A percentile compares a stretch with the other conserved stretches of the same genome.
Evolutionary conservation across 192 early-diverging fungal species (phyloP).

Genomic region (Rhizophagus sp.): DNA sequence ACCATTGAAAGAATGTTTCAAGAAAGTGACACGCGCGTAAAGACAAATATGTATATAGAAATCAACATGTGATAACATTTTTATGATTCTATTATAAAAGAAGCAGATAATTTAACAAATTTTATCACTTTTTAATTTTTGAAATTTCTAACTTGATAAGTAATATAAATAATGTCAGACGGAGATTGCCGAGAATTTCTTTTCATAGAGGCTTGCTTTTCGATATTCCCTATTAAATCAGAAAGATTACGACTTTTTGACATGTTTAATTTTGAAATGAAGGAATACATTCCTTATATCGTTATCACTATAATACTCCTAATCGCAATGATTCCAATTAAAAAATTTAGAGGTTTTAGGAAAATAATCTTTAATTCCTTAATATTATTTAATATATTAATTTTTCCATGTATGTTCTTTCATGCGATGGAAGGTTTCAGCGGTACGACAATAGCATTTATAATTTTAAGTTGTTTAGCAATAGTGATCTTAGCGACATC

Average conservation of each 20-base stretch:
- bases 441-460: neutral
- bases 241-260: neutral
- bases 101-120: too few relatives aligned
- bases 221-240: too few relatives aligned
- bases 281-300: slow-evolving; percentile 17
- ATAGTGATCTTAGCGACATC: neutral
- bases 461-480: neutral
- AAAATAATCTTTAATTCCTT: neutral
- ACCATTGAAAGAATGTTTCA: too few relatives aligned
- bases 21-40: too few relatives aligned
- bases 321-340: neutral
- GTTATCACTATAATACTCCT: slow-evolving; percentile 11
- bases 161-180: too few relatives aligned
- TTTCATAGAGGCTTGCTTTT: too few relatives aligned
- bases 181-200: too few relatives aligned
- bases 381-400: neutral
- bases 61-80: too few relatives aligned
- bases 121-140: too few relatives aligned
- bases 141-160: too few relatives aligned
- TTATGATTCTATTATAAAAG: too few relatives aligned
- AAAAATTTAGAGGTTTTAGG: neutral
- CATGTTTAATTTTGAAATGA: slow-evolving; percentile 24
- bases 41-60: too few relatives aligned
- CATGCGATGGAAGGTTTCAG: slow-evolving; percentile 6
- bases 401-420: slow-evolving; percentile 20